Base-by-base conservation (phyloP, 768 basidiomycete species). In the Brasilioporus rufonigricans region DNA sequence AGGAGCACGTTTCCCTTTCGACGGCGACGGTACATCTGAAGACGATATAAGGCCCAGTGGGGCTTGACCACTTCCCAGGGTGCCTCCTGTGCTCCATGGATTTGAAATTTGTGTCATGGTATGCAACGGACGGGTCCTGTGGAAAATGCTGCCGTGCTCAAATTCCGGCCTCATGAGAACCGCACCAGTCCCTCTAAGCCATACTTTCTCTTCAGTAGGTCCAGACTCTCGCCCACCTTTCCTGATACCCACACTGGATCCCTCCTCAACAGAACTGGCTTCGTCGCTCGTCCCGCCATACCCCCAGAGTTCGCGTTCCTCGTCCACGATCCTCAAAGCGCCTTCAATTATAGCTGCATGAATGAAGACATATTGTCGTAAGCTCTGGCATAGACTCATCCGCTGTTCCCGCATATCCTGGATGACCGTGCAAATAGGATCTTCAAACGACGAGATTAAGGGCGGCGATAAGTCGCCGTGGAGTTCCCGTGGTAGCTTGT, bases 371-470 rank as follows among this genome's bases (percentile, higher is more conserved):
- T 95, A 98, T 73, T 98, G 96, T 54, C 94, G 77, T 65, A 95
- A 73, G 69, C 90, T 96, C 76, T 96, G 95, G 67, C 95, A 96
- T 57, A 97, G 73, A 64, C 91, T 93, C 96, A 98, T 98, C 50
- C 96, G 78, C 73, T 98, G 95, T 70, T 95, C 87, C 43, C 96
- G 81, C 87, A 98, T 93, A 66, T 94, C 91, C 71, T 95, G 92
- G 48, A 98, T 77, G 1, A 97, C 81, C 51, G 84, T 80, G 68
- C 80, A 84, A 38, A 97, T 81, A 4, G 96, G 96, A 44, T 92
- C 87, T 31, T 80, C 77, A 58, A 87, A 84, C 33, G 77, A 75
- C 41, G 83, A 84, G 56, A 91, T 71, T 43, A 77, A 73, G 18
- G 78, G 78, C 4, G 92, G 90, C 13, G 81, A 81, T 39, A 67